Evolutionary conservation across 2,329 filamentous ascomycete genomes (phyloP).

Genomic region (Xylariaceae sp.): DNA sequence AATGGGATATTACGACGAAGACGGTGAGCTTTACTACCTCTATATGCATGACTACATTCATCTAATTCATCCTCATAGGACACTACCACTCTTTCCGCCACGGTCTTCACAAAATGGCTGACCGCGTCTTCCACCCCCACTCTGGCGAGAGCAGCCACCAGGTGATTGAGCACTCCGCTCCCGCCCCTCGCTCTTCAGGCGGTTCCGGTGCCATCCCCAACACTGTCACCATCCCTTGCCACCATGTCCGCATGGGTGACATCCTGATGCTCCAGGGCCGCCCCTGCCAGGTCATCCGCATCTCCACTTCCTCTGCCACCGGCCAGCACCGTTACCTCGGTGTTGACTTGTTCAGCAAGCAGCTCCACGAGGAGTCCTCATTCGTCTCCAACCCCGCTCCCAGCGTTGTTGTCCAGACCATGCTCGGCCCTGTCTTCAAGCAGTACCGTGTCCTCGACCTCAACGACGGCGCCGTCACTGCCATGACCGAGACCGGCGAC

Average conservation of each 20-base stretch:
- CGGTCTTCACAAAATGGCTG: slow-evolving; percentile 53
- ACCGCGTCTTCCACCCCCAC: slow-evolving; percentile 46
- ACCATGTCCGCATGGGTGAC: slow-evolving; percentile 99
- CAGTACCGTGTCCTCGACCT: slow-evolving; percentile 99
- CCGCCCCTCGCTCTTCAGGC: slow-evolving; percentile 29
- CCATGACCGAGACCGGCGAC: slow-evolving; percentile 98
- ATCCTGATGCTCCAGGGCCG: slow-evolving; percentile 98
- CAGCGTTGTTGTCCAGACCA: slow-evolving; percentile 97
- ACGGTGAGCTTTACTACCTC: slow-evolving; percentile 41
- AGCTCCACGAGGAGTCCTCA: slow-evolving; percentile 97
- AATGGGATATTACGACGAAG: slow-evolving; percentile 65
- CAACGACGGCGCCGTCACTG: slow-evolving; percentile 76
- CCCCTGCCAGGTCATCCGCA: slow-evolving; percentile 99
- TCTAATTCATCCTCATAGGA: slow-evolving; percentile 35
- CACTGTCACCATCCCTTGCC: slow-evolving; percentile 97
- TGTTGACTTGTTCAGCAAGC: slow-evolving; percentile 99
- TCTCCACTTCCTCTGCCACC: slow-evolving; percentile 95
- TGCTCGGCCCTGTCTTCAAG: slow-evolving; percentile 99
- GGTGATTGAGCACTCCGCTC: slow-evolving; percentile 33
- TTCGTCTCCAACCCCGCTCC: slow-evolving; percentile 97
- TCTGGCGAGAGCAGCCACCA: slow-evolving; percentile 45
- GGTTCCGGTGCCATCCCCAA: slow-evolving; percentile 51
- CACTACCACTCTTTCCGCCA: slow-evolving; percentile 58
- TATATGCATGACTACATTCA: slow-evolving; percentile 7
- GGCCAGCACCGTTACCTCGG: slow-evolving; percentile 99